A percentile compares a stretch with the other conserved stretches of the same genome.
Evolutionary conservation across 768 basidiomycete species (phyloP).

Genomic region (Tulasnella sp.): DNA sequence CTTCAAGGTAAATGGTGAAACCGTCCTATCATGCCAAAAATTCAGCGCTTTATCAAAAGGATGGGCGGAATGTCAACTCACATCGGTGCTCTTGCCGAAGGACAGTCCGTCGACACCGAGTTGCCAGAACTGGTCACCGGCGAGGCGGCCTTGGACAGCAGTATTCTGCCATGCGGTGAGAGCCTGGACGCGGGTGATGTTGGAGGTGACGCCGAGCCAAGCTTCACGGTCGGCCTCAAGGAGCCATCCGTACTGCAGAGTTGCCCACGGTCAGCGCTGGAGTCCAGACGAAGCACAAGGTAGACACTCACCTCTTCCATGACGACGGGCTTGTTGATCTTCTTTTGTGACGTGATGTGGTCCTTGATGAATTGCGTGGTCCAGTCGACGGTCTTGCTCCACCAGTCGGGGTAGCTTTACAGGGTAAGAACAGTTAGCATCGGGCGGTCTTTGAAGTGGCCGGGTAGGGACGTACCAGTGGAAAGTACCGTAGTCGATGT

Average conservation of each 20-base stretch:
- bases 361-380: slow-evolving; percentile 13
- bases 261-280: neutral
- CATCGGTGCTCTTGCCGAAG: slow-evolving; percentile 16
- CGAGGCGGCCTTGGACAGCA: slow-evolving; percentile 4
- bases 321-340: slow-evolving; percentile 15
- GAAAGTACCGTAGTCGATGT: slow-evolving; percentile 17
- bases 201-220: slow-evolving; percentile 9
- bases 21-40: slow-evolving; percentile 14
- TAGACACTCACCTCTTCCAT: slow-evolving; percentile 8
- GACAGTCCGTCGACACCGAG: slow-evolving; percentile 14
- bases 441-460: neutral
- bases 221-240: slow-evolving; percentile 1
- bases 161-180: slow-evolving; percentile 15
- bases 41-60: neutral
- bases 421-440: neutral
- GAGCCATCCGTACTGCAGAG: slow-evolving; percentile 15
- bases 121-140: slow-evolving; percentile 17
- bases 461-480: slow-evolving; percentile 4
- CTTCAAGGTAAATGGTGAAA: slow-evolving; percentile 17
- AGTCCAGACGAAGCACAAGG: neutral
- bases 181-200: slow-evolving; percentile 14
- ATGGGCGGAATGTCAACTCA: neutral
- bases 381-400: slow-evolving; percentile 17
- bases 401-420: slow-evolving; percentile 13
- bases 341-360: slow-evolving; percentile 8